These are phyloP conservation scores for Rhynchosporium secalis DNA, from an alignment of 2,329 filamentous ascomycete genomes.

Conservation along the genomic window DNA sequence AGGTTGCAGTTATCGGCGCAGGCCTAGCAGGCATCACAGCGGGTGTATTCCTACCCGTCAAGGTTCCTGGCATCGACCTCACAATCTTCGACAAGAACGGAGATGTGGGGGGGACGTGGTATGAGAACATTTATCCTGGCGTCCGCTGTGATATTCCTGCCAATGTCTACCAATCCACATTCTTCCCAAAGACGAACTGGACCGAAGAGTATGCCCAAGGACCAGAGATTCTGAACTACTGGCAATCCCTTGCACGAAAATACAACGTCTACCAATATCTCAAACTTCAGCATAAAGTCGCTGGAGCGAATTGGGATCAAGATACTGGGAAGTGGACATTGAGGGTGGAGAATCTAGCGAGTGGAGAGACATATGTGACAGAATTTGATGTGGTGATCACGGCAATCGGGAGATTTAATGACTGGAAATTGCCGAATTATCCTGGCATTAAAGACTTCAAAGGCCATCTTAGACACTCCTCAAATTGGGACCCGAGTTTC, in stretches of 20 bases:
- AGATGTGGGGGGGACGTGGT: conserved; percentile 40
- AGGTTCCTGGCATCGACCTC: conserved; percentile 57
- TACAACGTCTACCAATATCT: conserved; percentile 63
- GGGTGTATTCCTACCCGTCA: conserved; percentile 65
- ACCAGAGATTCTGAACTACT: conserved; percentile 66
- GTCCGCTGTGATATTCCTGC: conserved; percentile 34
- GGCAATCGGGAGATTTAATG: conserved; percentile 66
- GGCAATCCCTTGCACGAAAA: conserved; percentile 61
- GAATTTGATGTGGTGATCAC: conserved; percentile 62
- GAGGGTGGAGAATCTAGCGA: conserved; percentile 42
- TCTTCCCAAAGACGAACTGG: conserved; percentile 69
- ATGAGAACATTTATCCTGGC: conserved; percentile 47
- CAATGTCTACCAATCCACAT: conserved; percentile 66
- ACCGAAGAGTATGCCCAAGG: conserved; percentile 67
- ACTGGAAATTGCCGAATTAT: conserved; percentile 62
- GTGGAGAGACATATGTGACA: conserved; percentile 43
- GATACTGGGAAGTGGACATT: conserved; percentile 52
- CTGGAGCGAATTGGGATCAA: conserved; percentile 56
- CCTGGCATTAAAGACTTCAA: conserved; percentile 52
- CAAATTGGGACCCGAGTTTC: conserved; percentile 57
- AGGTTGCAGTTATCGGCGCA: conserved; percentile 55
- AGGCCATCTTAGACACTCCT: conserved; percentile 58
- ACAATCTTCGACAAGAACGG: conserved; percentile 53
- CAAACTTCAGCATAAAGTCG: conserved; percentile 56
- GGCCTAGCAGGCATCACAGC: conserved; percentile 64